A percentile compares a stretch with the other conserved stretches of the same genome.
phyloP scores from a whole-genome alignment of 2,329 filamentous ascomycete species.

The Fusarium chaquense region DNA sequence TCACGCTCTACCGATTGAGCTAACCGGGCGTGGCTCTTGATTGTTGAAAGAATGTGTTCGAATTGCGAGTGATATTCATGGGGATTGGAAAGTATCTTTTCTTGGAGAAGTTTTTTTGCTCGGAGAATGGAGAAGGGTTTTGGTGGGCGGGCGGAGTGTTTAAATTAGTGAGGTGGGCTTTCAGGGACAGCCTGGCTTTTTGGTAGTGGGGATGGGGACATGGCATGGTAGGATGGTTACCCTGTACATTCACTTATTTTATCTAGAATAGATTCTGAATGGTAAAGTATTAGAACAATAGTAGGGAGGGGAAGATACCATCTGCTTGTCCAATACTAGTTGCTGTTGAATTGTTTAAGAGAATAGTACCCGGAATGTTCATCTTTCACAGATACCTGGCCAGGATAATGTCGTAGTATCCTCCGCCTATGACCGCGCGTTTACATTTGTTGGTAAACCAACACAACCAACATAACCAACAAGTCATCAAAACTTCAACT shows the following conservation, averaged over 20 bases:
- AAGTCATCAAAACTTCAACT: no score
- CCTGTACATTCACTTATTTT: background rate
- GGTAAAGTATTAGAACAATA: no score
- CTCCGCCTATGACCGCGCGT: no score
- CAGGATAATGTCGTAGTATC: no score
- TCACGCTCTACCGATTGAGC: conserved; percentile 70
- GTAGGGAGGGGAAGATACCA: no score
- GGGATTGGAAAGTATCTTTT: no score
- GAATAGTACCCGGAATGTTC: no score
- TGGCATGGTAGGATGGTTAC: background rate
- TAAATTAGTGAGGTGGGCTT: conserved; percentile 16
- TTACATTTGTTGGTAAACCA: background rate
- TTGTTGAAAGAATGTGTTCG: background rate
- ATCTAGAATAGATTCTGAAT: no score
- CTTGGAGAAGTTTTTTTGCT: no score
- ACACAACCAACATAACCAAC: background rate
- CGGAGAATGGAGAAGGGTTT: background rate
- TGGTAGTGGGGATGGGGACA: background rate
- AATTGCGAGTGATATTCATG: background rate
- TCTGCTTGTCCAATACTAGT: background rate
- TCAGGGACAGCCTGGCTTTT: conserved; percentile 27
- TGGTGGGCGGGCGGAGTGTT: conserved; percentile 4
- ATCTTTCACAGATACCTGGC: no score
- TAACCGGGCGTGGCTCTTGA: conserved; percentile 45
- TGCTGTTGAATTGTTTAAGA: no score